Base-by-base conservation (phyloP, 2,329 filamentous ascomycete species). In the Penicillium sp. region DNA sequence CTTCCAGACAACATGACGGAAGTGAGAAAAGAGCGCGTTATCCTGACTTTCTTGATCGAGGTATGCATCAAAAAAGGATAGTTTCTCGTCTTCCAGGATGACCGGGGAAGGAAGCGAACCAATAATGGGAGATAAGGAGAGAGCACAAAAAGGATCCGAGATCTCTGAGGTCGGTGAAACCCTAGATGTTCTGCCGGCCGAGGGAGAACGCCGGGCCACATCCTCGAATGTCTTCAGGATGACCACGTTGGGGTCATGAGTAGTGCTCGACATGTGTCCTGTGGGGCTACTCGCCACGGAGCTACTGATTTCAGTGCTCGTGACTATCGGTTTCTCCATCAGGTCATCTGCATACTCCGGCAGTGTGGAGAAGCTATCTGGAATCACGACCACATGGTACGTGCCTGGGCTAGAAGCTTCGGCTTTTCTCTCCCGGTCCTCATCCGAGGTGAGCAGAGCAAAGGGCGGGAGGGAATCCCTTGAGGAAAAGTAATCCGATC, bases 371-470 rank as follows among this genome's bases (percentile, higher is more conserved):
- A 86, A 86, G 67, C 80, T 85, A 16, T 79, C 75, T 5, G 79
- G 82, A 41, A 83, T 82, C 53, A 81, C 77, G 21, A 85, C 73
- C 21, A 86, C 81, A 65, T 81, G 76, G 66, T 81, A 86, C 1
- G 82, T 84, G 16, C 83, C 84, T 1, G 84, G 82, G 33, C 70
- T 71, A 37, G 75, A 75, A 8, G 71, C 71, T 51, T 80, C 77
- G 16, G 84, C 84, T 65, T 86, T 86, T 56, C 73, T 77, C 65
- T 86, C 84, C 41, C 84, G 75, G 27, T 86, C 84, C 61, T 84
- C 82, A 58, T 86, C 83, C 27, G 76, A 84, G 1, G 76, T 81
- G 53, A 86, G 75, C 14, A 72, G 68, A 31, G 78, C 70, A 68
- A 86, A 86, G 2, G 80, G 79, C 21, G 83, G 83, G 13, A 86